Evolutionary conservation across 306 rosid species (phyloP), one percentile per base, ranked within the genome.

Genomic region (Leucaena leucocephala): DNA sequence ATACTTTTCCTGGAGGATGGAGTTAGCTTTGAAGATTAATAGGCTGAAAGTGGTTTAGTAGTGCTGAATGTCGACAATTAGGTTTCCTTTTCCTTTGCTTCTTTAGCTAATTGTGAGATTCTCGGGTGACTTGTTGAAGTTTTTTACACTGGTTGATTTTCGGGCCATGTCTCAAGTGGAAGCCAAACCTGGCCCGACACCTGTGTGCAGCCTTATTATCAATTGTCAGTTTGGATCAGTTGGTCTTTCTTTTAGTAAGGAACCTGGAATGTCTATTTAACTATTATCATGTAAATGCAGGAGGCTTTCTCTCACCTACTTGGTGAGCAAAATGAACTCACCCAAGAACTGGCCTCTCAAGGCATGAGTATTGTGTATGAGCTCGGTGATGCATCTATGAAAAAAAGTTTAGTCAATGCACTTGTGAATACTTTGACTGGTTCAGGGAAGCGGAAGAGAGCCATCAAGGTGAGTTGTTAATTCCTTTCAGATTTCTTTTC

Each of bases 311-410:
- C 97, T 62, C 89, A 92, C 83, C 90, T 95, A 42, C 91, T 94
- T 74, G 96, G 97, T 58, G 98, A 95, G 67, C 98, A 91, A 74
- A 95, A 92, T 88, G 97, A 92, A 86, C 98, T 95, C 61, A 91
- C 97, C 8, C 98, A 95, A 81, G 98, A 95, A 83, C 71, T 95
- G 82, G 98, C 98, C 80, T 95, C 98, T 44, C 98, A 95, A 81
- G 98, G 98, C 85, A 95, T 95, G 98, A 95, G 98, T 71, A 93
- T 95, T 57, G 97, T 95, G 82, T 95, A 95, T 88, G 98, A 95
- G 83, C 87, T 95, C 81, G 98, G 98, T 59, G 92, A 92, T 84
- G 91, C 84, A 58, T 83, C 92, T 49, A 95, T 95, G 98, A 92
- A 92, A 86, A 72, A 85, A 45, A 90, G 81, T 83, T 86, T 95